phyloP scores from a whole-genome alignment of 129 eudicot genomes.

The Escallonia herrerae region DNA sequence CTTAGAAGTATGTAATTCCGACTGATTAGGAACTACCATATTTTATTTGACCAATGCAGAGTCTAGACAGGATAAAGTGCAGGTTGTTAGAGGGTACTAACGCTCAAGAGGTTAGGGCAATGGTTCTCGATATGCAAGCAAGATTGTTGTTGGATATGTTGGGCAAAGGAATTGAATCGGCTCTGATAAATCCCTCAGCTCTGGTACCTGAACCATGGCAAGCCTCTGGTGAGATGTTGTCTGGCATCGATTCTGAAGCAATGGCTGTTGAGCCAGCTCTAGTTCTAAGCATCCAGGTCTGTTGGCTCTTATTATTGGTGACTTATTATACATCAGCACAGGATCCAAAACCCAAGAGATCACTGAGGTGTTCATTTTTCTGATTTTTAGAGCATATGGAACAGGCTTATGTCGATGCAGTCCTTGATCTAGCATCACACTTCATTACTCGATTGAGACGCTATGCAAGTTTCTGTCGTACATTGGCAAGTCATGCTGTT shows the following conservation, averaged over 20 bases:
- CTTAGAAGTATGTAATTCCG: neutral
- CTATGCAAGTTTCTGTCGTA: conserved; percentile 98
- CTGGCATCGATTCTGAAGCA: conserved; percentile 72
- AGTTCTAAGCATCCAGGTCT: conserved; percentile 76
- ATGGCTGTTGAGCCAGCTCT: conserved; percentile 98
- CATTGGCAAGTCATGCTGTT: conserved; percentile 95
- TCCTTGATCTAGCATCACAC: conserved; percentile 94
- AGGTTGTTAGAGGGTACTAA: conserved; percentile 94
- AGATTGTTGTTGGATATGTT: conserved; percentile 90
- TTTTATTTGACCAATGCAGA: conserved; percentile 37
- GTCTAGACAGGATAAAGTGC: conserved; percentile 94
- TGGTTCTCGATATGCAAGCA: conserved; percentile 99
- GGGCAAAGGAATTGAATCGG: conserved; percentile 98
- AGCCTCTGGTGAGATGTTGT: conserved; percentile 78
- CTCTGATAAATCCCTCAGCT: conserved; percentile 86
- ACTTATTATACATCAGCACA: neutral
- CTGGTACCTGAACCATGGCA: conserved; percentile 86
- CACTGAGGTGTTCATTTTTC: neutral
- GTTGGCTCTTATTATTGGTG: neutral
- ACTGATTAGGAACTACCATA: conserved; percentile 8
- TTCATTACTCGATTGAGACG: conserved; percentile 94
- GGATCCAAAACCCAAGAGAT: neutral
- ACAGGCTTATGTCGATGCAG: conserved; percentile 99
- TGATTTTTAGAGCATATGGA: neutral
- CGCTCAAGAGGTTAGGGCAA: conserved; percentile 97